Conservation (phyloP, 2,329 filamentous ascomycete species). For the Stachybotrys chlorohalonatus region DNA sequence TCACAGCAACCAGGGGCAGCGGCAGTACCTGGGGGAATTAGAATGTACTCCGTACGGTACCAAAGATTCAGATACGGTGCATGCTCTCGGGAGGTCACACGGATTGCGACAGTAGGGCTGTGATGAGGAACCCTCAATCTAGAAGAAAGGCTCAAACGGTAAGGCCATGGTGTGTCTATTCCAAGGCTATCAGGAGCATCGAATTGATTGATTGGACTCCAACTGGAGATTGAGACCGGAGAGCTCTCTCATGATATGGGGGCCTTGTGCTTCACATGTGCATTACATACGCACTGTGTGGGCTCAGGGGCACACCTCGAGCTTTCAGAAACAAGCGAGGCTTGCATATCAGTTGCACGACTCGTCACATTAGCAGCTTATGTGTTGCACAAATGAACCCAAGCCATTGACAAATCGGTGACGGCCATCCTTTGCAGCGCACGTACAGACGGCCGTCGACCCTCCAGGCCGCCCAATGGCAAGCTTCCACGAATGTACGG, state of each 20-base stretch:
- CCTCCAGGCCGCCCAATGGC: constrained; percentile 14
- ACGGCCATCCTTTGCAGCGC: too few relatives aligned
- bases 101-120: too few relatives aligned
- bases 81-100: too few relatives aligned
- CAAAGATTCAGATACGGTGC: background rate
- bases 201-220: too few relatives aligned
- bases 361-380: background rate
- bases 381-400: background rate
- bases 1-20: constrained; percentile 12
- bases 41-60: background rate
- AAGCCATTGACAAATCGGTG: background rate
- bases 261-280: background rate
- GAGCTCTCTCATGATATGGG: too few relatives aligned
- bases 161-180: too few relatives aligned
- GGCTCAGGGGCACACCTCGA: background rate
- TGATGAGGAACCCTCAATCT: too few relatives aligned
- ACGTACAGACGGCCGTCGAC: too few relatives aligned
- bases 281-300: background rate
- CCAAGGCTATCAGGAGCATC: too few relatives aligned
- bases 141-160: too few relatives aligned
- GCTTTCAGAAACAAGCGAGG: too few relatives aligned
- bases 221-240: too few relatives aligned
- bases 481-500: constrained; percentile 20
- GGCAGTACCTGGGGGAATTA: background rate
- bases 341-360: constrained; percentile 3